phyloP scores from a whole-genome alignment of 2,329 filamentous ascomycete genomes.

The Neonectria sp. region DNA sequence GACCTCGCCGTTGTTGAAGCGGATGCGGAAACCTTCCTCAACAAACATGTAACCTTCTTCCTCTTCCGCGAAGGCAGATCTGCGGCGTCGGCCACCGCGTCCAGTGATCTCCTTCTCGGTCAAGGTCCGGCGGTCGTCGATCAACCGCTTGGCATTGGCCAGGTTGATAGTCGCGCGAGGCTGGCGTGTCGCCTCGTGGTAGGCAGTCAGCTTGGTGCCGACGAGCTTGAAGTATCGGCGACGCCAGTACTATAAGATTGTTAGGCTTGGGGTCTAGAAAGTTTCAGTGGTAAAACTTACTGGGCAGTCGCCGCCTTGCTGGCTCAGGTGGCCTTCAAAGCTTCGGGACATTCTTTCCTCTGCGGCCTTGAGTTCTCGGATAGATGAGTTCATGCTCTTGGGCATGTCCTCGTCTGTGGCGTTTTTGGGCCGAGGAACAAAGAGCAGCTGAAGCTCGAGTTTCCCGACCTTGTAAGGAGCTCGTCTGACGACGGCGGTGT shows the following conservation, averaged over 20 bases:
- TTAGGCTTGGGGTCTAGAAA: constrained; percentile 53
- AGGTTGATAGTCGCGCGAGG: constrained; percentile 98
- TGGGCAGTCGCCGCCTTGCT: constrained; percentile 97
- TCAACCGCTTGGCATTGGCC: constrained; percentile 90
- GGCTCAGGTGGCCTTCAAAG: constrained; percentile 92
- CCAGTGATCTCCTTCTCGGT: constrained; percentile 87
- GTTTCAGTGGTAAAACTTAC: constrained; percentile 70
- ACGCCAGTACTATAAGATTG: constrained; percentile 85
- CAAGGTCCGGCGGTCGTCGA: constrained; percentile 89
- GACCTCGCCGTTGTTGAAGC: constrained; percentile 97
- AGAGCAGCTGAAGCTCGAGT: constrained; percentile 92
- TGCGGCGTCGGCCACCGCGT: constrained; percentile 84
- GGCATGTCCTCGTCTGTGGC: constrained; percentile 96
- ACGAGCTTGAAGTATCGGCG: constrained; percentile 96
- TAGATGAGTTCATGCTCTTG: constrained; percentile 98
- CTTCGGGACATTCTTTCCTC: constrained; percentile 84
- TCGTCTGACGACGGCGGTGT: constrained; percentile 78
- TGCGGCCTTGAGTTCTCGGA: constrained; percentile 92
- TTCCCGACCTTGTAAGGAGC: constrained; percentile 98
- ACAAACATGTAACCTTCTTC: constrained; percentile 99
- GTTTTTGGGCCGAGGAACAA: constrained; percentile 92
- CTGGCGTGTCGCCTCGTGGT: constrained; percentile 95
- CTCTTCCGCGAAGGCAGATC: constrained; percentile 96
- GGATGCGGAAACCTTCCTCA: constrained; percentile 98
- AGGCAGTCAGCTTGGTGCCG: constrained; percentile 92